These are phyloP conservation scores for Lachnellula willkommii DNA, from an alignment of 2,329 filamentous ascomycete species.

Conservation along the genomic window DNA sequence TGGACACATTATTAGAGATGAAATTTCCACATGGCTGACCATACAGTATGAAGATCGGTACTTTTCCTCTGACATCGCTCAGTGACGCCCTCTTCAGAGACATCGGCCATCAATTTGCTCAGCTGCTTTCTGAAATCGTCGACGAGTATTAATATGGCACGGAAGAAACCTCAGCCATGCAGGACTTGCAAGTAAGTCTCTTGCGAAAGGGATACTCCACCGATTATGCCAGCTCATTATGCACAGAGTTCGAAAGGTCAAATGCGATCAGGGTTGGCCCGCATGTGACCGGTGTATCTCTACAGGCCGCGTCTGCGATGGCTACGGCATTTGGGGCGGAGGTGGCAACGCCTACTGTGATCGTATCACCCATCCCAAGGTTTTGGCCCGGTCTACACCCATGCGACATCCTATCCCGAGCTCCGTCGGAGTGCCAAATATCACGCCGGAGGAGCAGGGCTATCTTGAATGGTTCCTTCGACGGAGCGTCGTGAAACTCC, in stretches of 20 bases:
- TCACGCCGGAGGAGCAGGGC: conserved; percentile 27
- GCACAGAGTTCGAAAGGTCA: conserved; percentile 23
- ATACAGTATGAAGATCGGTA: too few species aligned
- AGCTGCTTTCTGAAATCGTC: too few species aligned
- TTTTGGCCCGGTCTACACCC: not conserved
- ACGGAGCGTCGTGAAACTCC: conserved; percentile 37
- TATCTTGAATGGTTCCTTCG: conserved; percentile 44
- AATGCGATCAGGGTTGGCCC: conserved; percentile 24
- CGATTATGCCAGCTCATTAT: conserved; percentile 33
- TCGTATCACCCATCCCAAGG: not conserved
- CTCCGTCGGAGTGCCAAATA: not conserved
- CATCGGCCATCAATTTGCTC: too few species aligned
- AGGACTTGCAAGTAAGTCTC: conserved; percentile 37
- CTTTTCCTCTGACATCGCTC: too few species aligned
- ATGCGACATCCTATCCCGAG: not conserved
- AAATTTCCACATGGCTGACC: too few species aligned
- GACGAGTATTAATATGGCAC: not conserved
- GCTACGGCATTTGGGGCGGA: conserved; percentile 32
- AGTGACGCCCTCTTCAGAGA: too few species aligned
- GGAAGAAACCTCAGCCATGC: conserved; percentile 25
- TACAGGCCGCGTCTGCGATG: conserved; percentile 21
- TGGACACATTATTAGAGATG: too few species aligned
- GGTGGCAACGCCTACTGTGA: too few species aligned
- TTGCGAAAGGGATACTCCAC: conserved; percentile 25
- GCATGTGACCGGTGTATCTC: conserved; percentile 19